Evolutionary conservation across 23 red algal species (phyloP), one percentile per base, ranked within the genome.

Genomic region (Gracilaria gracilis): DNA sequence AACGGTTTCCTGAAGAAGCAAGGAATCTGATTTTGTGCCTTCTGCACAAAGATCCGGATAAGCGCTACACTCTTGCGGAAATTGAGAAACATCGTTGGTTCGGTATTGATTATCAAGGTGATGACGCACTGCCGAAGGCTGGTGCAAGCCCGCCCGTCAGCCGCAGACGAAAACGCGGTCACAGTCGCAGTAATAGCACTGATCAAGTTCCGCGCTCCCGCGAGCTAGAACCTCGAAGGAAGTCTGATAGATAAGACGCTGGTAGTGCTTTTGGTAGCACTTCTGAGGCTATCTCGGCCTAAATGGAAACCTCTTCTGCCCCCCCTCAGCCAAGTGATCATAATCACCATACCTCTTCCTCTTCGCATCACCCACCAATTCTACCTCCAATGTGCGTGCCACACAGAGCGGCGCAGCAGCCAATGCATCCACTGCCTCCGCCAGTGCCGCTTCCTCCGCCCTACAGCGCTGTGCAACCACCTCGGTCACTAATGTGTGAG

Each of bases 81-180:
- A 83, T 88, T 51, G 88, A 94, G 82, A 87, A 44, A 31, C 91
- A 94, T 58, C 91, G 39, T 53, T 94, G 91, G 91, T 94, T 94
- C 33, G 55, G 66, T 34, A 57, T 87, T 34, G 75, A 88, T 54
- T 94, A 88, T 39, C 81, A 80, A 21, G 90, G 90, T 33, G 90
- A 93, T 55, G 88, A 91, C 74, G 75, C 88, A 17, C 66, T 23
- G 23, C 38, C 75, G 39, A 65, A 47, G 67, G 35, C 90, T 79
- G 90, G 81, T 9, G 75, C 80, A 21, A 81, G 90, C 69, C 90
- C 90, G 16, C 81, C 71, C 14, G 44, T 69, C 54, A 79, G 67
- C 29, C 73, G 79, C 50, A 59, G 64, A 57, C 65, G 80, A 1
- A 77, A 79, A 51, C 66, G 80, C 20, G 77, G 79, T 25, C 89